Evolutionary conservation across 1,284 basidiomycete genomes (phyloP).

Genomic region (Boletus semigastroideus): DNA sequence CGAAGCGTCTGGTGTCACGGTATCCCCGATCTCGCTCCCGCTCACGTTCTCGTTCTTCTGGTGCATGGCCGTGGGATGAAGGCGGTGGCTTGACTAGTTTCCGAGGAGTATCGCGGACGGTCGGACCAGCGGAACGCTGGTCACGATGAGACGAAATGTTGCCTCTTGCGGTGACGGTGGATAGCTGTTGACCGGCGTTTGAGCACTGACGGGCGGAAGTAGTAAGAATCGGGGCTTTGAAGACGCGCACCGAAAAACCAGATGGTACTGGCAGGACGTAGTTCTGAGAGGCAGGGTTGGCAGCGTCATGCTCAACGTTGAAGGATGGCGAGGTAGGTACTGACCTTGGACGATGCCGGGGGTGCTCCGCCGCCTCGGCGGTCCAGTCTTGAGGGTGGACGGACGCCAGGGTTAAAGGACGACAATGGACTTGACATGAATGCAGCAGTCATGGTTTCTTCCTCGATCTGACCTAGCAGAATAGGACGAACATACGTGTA

Average conservation of each 20-base stretch:
- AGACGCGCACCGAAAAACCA: slow-evolving; percentile 50
- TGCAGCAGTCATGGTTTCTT: slow-evolving; percentile 28
- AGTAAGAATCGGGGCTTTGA: slow-evolving; percentile 46
- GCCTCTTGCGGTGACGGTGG: slow-evolving; percentile 35
- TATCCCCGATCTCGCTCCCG: slow-evolving; percentile 23
- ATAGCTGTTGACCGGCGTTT: slow-evolving; percentile 32
- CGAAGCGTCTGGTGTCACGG: slow-evolving; percentile 31
- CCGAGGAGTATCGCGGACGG: slow-evolving; percentile 24
- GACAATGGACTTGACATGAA: slow-evolving; percentile 30
- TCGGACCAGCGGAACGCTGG: slow-evolving; percentile 20
- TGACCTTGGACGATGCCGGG: slow-evolving; percentile 32
- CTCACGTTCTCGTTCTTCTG: slow-evolving; percentile 27
- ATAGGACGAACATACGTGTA: slow-evolving; percentile 24
- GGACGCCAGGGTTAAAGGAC: slow-evolving; percentile 32
- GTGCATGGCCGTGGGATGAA: slow-evolving; percentile 24
- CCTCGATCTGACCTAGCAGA: slow-evolving; percentile 27
- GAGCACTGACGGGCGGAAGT: slow-evolving; percentile 36
- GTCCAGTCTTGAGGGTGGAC: slow-evolving; percentile 34
- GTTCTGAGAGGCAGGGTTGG: slow-evolving; percentile 21
- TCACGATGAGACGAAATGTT: slow-evolving; percentile 37
- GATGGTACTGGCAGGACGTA: slow-evolving; percentile 40
- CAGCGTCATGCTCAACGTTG: slow-evolving; percentile 6
- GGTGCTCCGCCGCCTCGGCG: slow-evolving; percentile 21
- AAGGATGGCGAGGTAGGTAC: slow-evolving; percentile 8
- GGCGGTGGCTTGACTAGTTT: slow-evolving; percentile 31